Base-by-base conservation (phyloP, 2,329 filamentous ascomycete species). In the Scortechinia acanthostroma region DNA sequence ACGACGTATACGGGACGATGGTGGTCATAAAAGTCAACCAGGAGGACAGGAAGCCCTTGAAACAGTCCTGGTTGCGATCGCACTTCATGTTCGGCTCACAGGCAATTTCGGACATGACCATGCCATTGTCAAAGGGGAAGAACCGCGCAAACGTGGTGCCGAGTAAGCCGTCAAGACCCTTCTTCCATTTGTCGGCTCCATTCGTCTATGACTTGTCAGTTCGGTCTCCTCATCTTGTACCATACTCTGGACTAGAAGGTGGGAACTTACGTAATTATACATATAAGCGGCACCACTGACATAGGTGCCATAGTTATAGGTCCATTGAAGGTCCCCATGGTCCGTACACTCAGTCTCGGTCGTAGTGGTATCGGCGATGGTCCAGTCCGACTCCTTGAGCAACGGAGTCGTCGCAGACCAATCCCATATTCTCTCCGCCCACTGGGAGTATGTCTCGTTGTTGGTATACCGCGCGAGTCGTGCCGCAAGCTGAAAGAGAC, bases 391-490 rank as follows among this genome's bases (percentile, higher is more conserved):
- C 6, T 40, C 6, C 10, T 19, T 40, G 10, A 40, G 6, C 35
- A 40, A 40, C 10, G 35, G 35, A 6, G 63, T 54, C n/a, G 52
- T 46, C 4, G 54, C 49, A 2, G 59, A 60, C 68, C 68, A 73
- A 37, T 71, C 62, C 47, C 80, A 84, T n/a, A 69, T 62, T 48
- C 61, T 70, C 20, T 69, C 65, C 0, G 76, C 76, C 76, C 74
- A 80, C 2, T 75, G 65, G 4, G 66, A 61, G 54, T 80, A 83
- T 0, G 75, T 80, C 43, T 68, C 49, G 51, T 81, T 79, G 19
- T 69, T 66, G 2, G 77, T 81, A 56, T 76, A 79, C 10, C 70
- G 65, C 1, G 74, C 76, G 3, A 82, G 63, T 10, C 77, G 71
- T 4, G 76, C 71, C 3, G 59, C 58, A 17, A 58, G 53, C 47